Base-by-base conservation (phyloP, 1,284 basidiomycete genomes). In the Trichosporon faecale region DNA sequence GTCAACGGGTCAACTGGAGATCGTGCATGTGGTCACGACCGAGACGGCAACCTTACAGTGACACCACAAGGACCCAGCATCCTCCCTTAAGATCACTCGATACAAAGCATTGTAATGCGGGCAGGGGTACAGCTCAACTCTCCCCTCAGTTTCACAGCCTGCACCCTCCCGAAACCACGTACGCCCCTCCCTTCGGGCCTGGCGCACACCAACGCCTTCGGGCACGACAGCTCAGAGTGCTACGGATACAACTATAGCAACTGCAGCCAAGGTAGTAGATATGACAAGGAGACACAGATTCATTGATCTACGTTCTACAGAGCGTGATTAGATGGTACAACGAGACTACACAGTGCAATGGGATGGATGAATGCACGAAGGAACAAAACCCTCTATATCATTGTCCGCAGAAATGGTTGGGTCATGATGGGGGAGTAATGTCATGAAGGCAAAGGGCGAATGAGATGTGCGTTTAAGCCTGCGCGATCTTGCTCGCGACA, bases 401-500 rank as follows among this genome's bases (percentile, higher is more conserved):
- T 64, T 70, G 72, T 70, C 71, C 71, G 57, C 61, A 40, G 25
- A 61, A 61, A 65, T 49, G 57, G 52, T 37, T 64, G 66, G n/a
- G 57, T 67, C 35, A 66, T 52, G 33, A 65, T 44, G 37, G 37
- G 64, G 64, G 64, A 52, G 49, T 52, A 52, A 52, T 52, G 49
- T 52, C 49, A 52, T 52, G 49, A 52, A 52, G 49, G 49, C 11
- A 23, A 52, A 29, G 18, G 65, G 35, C 29, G 29, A 29, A 33
- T 21, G 52, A n/a, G 66, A 33, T 23, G 18, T n/a, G 29, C 23
- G 21, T 64, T 70, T 80, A 84, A 31, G 82, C 80, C 70, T 79
- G 79, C 8, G 83, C 82, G 66, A 85, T 80, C 78, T 85, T 85
- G 71, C 76, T 77, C 11, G 81, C 80, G 31, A 82, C 79, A 11